Evolutionary conservation across 2,329 filamentous ascomycete genomes (phyloP), one percentile per base, ranked within the genome.

Genomic region (Dothiorella sarmentorum): DNA sequence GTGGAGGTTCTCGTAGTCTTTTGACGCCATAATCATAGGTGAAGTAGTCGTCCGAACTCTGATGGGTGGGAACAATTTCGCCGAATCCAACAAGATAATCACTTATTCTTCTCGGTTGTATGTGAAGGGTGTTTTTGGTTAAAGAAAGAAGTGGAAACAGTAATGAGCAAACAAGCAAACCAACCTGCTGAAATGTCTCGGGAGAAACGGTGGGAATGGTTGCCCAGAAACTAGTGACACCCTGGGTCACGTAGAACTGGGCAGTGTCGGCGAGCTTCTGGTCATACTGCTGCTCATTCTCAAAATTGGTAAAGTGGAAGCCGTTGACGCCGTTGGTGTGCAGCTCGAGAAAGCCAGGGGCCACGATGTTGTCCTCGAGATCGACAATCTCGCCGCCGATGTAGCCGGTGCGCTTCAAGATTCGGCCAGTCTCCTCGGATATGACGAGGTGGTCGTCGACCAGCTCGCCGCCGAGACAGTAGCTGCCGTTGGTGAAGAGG

Each of bases 341-440:
- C 5, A 84, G 67, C 60, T 84, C 81, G 20, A 83, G 69, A 63
- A 81, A 82, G 3, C 81, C 82, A 9, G 81, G 81, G 4, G 80
- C 78, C 56, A 83, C 70, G 47, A 83, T 79, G 45, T 69, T 73
- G 38, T 76, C 77, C 37, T 78, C 71, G 10, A 83, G 66, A 63
- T 83, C 80, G 45, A 80, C 66, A 11, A 71, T 71, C 40, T 78
- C 73, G 26, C 74, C 75, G 42, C 73, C 75, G 59, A 76, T 76
- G 61, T 76, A 76, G 29, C 74, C 74, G 33, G 74, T 73, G 58
- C 70, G 65, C 63, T 73, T 70, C 38, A 78, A 62, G 59, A 78
- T 77, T 20, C 69, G 65, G 17, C 76, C 77, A 2, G 73, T 75
- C 55, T 76, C 74, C 55, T 76, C 72, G 15, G 76, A 77, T 40